These are phyloP conservation scores for Nannochloropsis oceanica DNA, from an alignment of 108 stramenopile species.

Conservation along the genomic window DNA sequence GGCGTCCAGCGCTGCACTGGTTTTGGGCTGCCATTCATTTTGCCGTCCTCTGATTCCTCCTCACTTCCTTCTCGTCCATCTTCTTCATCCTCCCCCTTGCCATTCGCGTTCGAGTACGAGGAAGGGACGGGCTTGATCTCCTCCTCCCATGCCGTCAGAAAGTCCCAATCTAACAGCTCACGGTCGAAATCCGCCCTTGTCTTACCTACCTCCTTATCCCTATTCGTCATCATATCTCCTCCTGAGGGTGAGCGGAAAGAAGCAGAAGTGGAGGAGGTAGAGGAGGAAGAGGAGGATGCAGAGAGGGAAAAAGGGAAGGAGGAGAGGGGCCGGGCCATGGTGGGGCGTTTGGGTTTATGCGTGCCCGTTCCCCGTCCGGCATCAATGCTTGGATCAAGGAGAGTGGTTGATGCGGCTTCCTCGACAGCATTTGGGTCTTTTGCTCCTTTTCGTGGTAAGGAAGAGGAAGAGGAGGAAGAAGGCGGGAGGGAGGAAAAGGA, in stretches of 20 bases:
- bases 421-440: neutral
- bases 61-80: neutral
- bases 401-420: neutral
- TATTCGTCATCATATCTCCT: too few relatives aligned
- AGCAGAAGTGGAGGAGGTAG: neutral
- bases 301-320: neutral
- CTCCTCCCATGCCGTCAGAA: neutral
- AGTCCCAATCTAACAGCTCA: neutral
- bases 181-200: neutral
- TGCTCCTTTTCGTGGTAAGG: neutral
- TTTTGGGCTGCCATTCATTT: neutral
- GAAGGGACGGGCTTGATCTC: neutral
- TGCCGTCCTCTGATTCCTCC: neutral
- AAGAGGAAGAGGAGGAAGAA: neutral
- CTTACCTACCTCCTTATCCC: neutral
- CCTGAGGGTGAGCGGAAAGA: too few relatives aligned
- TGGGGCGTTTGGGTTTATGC: neutral
- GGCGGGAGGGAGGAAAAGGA: neutral
- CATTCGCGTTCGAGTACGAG: neutral
- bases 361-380: neutral
- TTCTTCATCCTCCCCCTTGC: neutral
- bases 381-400: neutral
- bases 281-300: neutral
- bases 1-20: neutral
- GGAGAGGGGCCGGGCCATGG: neutral